phyloP scores from a whole-genome alignment of 228 moss, liverwort and hornwort species.

The Sphagnum fallax region DNA sequence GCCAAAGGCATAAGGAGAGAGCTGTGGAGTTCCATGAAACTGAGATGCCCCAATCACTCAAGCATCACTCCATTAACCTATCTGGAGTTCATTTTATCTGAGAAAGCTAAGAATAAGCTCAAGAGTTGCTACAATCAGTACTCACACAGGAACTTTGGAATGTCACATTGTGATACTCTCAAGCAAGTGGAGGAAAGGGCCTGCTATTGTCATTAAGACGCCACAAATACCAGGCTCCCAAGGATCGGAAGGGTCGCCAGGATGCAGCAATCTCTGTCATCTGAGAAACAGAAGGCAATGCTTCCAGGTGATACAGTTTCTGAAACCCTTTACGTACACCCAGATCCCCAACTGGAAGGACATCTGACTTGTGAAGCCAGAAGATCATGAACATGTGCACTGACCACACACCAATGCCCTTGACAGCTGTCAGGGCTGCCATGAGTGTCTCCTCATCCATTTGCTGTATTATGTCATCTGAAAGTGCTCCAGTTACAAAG shows the following conservation, averaged over 20 bases:
- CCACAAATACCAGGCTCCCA: constrained; percentile 94
- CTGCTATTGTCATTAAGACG: constrained; percentile 34
- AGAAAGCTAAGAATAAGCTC: too few species aligned
- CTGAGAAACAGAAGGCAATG: constrained; percentile 45
- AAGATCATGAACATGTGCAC: constrained; percentile 99
- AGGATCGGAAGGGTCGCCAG: constrained; percentile 78
- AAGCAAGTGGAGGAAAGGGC: constrained; percentile 8
- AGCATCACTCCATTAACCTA: too few species aligned
- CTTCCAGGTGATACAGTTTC: constrained; percentile 44
- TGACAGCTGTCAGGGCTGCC: constrained; percentile 70
- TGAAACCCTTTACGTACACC: constrained; percentile 83
- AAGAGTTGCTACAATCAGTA: too few species aligned
- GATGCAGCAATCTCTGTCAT: constrained; percentile 52
- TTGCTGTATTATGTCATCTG: constrained; percentile 34
- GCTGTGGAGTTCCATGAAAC: too few species aligned
- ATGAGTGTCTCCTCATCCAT: constrained; percentile 74
- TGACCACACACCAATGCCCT: constrained; percentile 90
- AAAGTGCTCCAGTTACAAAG: constrained; percentile 52
- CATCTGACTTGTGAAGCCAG: constrained; percentile 68
- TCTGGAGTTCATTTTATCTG: too few species aligned
- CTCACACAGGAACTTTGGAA: too few species aligned
- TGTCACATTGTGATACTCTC: not conserved
- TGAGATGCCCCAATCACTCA: too few species aligned
- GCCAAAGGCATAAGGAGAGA: too few species aligned
- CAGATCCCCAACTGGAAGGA: constrained; percentile 83